Conservation (phyloP, 2,329 filamentous ascomycete species). For the Beauveria pseudobassiana region DNA sequence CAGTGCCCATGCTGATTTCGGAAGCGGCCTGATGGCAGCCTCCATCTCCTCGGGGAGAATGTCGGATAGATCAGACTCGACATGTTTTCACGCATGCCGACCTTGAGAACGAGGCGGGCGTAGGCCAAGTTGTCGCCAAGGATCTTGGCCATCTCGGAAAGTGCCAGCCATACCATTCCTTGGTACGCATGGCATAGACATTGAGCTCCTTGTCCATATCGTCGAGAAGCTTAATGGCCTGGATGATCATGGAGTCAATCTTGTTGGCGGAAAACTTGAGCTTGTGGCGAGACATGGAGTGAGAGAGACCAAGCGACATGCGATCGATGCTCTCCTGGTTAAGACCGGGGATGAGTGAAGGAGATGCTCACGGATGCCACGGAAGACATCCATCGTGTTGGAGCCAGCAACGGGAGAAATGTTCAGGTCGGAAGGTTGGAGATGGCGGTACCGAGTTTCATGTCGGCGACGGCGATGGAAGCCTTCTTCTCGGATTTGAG, state of each 20-base stretch:
- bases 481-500: conserved; percentile 98
- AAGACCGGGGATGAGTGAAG: conserved; percentile 84
- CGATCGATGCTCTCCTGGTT: conserved; percentile 79
- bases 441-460: conserved; percentile 86
- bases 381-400: conserved; percentile 70
- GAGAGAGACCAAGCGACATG: conserved; percentile 92
- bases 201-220: conserved; percentile 98
- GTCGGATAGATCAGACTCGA: conserved; percentile 70
- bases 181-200: conserved; percentile 97
- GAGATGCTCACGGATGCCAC: conserved; percentile 86
- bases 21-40: conserved; percentile 79
- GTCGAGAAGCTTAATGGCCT: conserved; percentile 88
- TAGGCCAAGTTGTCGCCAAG: conserved; percentile 96
- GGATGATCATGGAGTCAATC: conserved; percentile 99
- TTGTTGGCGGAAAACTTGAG: conserved; percentile 98
- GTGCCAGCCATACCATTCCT: conserved; percentile 99
- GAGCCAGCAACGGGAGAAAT: conserved; percentile 68
- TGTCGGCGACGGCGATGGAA: conserved; percentile 86
- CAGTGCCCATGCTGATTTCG: conserved; percentile 96
- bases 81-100: conserved; percentile 82
- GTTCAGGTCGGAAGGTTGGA: conserved; percentile 79
- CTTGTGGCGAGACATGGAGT: conserved; percentile 95
- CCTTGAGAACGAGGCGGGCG: conserved; percentile 75
- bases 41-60: conserved; percentile 96
- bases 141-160: conserved; percentile 96